Evolutionary conservation across 2,329 filamentous ascomycete genomes (phyloP), one percentile per base, ranked within the genome.

Genomic region (Botrytis byssoidea): DNA sequence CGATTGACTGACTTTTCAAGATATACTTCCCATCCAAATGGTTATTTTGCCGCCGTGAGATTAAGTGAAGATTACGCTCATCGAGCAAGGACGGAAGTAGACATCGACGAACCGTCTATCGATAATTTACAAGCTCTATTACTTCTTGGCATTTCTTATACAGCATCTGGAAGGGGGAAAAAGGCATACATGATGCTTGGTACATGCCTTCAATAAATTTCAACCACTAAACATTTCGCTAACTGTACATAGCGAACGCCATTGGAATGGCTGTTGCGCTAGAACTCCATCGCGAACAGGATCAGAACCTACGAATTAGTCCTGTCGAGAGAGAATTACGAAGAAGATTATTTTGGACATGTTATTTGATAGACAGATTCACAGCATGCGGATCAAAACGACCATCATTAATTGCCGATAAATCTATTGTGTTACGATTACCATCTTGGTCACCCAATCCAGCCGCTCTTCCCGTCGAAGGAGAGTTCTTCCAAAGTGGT

Each of bases 111-210:
- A 77, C 93, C 93, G 8, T 93, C 91, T 0, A 88, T 96, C 61
- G 93, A 97, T 80, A 88, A 88, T 48, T 83, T 97, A 14, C 93
- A 97, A 81, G 88, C 93, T 4, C 85, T 95, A 25, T 83, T 97
- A 64, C 85, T 97, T 16, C 87, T 97, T 3, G 89, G 92, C 0
- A 89, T 91, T 79, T 91, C 93, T 4, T 95, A 90, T 78, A 93
- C 91, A 67, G 93, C 93, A 51, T 86, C 90, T 44, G 93, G 94
- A 40, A 90, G 92, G 79, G 93, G 93, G 25, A 95, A 93, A 83
- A 96, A 93, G 82, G 91, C 93, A 1, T 96, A 94, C 77, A 97
- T 97, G 93, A 86, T 94, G 57, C 86, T 97, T 78, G 89, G 93
- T 93, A 90, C 32, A 84, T 79, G 40, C 7, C 22, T 55, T 29